These are phyloP conservation scores for Coemansia sp. DNA, from an alignment of 192 early-diverging fungal genomes.

Conservation along the genomic window DNA sequence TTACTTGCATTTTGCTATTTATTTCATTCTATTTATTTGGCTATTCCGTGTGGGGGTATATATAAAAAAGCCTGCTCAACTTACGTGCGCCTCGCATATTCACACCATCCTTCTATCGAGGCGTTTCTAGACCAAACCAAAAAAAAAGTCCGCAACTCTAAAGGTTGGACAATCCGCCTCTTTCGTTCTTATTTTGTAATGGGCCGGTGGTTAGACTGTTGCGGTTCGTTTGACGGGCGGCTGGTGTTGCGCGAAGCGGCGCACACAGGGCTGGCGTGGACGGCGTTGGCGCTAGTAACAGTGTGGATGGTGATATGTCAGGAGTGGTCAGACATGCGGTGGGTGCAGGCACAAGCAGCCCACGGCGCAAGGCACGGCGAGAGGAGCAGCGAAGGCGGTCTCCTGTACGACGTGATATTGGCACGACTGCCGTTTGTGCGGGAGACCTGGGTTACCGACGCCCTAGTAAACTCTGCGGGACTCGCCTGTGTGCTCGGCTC, in stretches of 20 bases:
- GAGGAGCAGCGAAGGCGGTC: neutral
- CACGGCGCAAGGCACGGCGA: neutral
- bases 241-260: slow-evolving; percentile 20
- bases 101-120: slow-evolving; percentile 2
- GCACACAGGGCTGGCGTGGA: slow-evolving; percentile 14
- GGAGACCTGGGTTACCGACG: slow-evolving; percentile 24
- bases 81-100: neutral
- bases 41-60: neutral
- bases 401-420: slow-evolving; percentile 32
- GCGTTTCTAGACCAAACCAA: neutral
- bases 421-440: slow-evolving; percentile 17
- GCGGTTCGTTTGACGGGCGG: neutral
- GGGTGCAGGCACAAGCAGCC: slow-evolving; percentile 10
- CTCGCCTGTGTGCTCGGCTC: slow-evolving; percentile 21
- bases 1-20: neutral
- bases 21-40: neutral
- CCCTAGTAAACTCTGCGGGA: slow-evolving; percentile 23
- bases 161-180: neutral
- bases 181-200: neutral
- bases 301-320: slow-evolving; percentile 49
- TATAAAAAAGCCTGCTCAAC: neutral
- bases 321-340: slow-evolving; percentile 53
- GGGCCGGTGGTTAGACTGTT: neutral
- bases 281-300: slow-evolving; percentile 16
- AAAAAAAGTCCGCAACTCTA: slow-evolving; percentile 9